Conservation (phyloP, 2,329 filamentous ascomycete genomes). For the Torrubiellomyces zombiae region DNA sequence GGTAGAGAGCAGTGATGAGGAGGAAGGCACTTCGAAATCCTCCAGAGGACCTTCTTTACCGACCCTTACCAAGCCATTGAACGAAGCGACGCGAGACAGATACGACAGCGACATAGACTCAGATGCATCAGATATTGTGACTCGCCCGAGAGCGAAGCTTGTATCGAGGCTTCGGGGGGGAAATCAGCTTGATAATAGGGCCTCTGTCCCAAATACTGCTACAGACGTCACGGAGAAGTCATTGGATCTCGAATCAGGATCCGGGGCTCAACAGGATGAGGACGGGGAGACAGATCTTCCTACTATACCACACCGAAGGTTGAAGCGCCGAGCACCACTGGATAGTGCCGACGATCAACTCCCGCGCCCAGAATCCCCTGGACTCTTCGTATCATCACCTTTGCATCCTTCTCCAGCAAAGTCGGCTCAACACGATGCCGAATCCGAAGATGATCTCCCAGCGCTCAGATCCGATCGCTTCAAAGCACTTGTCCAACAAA, state of each 20-base stretch:
- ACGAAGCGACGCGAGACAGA: too few species aligned
- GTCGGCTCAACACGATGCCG: constrained; percentile 16
- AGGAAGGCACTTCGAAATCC: constrained; percentile 16
- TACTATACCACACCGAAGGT: constrained; percentile 22
- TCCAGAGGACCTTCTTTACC: constrained; percentile 1
- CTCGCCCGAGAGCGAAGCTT: constrained; percentile 44
- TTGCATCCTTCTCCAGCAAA: constrained; percentile 15
- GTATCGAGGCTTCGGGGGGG: constrained; percentile 43
- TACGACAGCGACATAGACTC: too few species aligned
- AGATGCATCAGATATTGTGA: constrained; percentile 19
- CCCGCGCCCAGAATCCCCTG: constrained; percentile 19
- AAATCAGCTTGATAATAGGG: constrained; percentile 2
- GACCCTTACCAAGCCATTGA: constrained; percentile 5
- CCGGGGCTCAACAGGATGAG: constrained; percentile 10
- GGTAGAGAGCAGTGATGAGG: constrained; percentile 32
- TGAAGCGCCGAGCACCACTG: constrained; percentile 18
- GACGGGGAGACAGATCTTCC: constrained; percentile 20
- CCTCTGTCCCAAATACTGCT: constrained; percentile 14
- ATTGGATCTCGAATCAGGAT: constrained; percentile 16
- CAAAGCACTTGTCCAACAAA: constrained; percentile 54
- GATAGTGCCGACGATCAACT: constrained; percentile 8
- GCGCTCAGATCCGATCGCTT: constrained; percentile 41
- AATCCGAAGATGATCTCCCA: constrained; percentile 31
- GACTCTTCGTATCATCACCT: constrained; percentile 41
- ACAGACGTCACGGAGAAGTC: constrained; percentile 27